These are phyloP conservation scores for Colletotrichum chlorophyti DNA, from an alignment of 2,329 filamentous ascomycete genomes.

Conservation along the genomic window DNA sequence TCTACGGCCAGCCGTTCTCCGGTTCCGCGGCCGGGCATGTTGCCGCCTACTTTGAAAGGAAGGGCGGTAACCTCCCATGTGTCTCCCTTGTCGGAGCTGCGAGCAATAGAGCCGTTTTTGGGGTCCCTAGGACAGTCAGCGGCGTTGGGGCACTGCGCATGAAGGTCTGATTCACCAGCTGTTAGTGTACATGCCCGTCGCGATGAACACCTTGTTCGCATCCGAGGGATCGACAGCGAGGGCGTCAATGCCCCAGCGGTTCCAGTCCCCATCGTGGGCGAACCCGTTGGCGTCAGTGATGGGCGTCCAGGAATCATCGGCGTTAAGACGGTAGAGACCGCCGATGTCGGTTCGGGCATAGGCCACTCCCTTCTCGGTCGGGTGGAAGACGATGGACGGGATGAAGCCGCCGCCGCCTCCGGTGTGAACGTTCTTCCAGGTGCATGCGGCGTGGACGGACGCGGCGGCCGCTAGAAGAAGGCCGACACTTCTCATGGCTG, in stretches of 20 bases:
- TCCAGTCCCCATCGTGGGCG: constrained; percentile 52
- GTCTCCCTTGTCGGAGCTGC: constrained; percentile 58
- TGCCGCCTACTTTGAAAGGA: constrained; percentile 66
- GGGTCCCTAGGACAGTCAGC: constrained; percentile 51
- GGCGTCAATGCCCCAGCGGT: constrained; percentile 64
- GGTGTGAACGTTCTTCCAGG: constrained; percentile 57
- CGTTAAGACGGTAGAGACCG: constrained; percentile 60
- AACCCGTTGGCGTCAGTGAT: constrained; percentile 52
- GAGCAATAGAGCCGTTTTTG: constrained; percentile 59
- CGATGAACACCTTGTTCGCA: constrained; percentile 57
- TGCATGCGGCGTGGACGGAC: constrained; percentile 41
- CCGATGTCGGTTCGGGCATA: constrained; percentile 66
- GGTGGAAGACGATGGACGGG: constrained; percentile 64
- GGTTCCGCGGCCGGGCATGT: constrained; percentile 67
- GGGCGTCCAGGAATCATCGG: constrained; percentile 61
- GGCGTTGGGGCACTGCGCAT: rapidly evolving
- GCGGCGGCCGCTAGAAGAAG: constrained; percentile 30
- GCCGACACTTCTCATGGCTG: constrained; percentile 18
- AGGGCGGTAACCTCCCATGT: constrained; percentile 58
- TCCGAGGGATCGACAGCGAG: constrained; percentile 62
- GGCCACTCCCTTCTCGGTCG: constrained; percentile 54
- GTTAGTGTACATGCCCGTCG: constrained; percentile 66
- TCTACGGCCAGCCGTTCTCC: constrained; percentile 66
- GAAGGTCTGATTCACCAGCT: constrained; percentile 45
- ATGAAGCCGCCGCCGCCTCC: constrained; percentile 65